Base-by-base conservation (phyloP, 768 basidiomycete genomes). In the Podaxis sp. region DNA sequence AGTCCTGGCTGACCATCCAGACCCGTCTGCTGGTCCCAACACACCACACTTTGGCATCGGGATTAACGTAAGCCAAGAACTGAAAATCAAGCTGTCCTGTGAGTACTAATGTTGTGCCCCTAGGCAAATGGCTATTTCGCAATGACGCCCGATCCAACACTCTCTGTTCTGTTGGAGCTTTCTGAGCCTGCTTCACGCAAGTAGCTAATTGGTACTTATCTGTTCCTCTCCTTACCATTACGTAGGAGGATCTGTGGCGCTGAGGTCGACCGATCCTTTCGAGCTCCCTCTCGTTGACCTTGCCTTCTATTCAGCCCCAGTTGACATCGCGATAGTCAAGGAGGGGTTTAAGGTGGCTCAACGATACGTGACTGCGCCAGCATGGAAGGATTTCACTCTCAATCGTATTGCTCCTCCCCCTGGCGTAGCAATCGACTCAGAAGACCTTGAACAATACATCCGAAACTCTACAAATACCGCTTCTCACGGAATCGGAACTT, bases 401-500 rank as follows among this genome's bases (percentile, higher is more conserved):
- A 55, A 49, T 8, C 58, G 55, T 25, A 46, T 67, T 17, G 57
- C 63, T 17, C 63, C 61, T 9, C 58, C 63, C 24, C 63, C 63
- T 3, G 55, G 59, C 25, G 43, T 64, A 6, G 54, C 49, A 2
- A 40, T 58, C 6, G 66, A 68, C 13, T 55, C 54, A n/a, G 63
- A 57, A 8, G 64, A 50, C n/a, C 41, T 69, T 24, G 64, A 66
- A 2, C 57, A 56, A 12, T 65, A 61, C 54, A 58, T 66, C 52
- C 63, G 64, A 4, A 55, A 63, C 25, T 50, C 43, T 9, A 53
- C 65, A 2, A 41, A 24, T 0, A 57, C 67, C 3, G 64, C 67
- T 38, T 63, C 63, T 54, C 71, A 72, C 58, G 58, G 65, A 9
- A 57, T 67, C 33, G 71, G 69, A 33, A 69, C 67, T 13, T 66